Base-by-base conservation (phyloP, 2,329 filamentous ascomycete species). In the Aspergillus ruber region DNA sequence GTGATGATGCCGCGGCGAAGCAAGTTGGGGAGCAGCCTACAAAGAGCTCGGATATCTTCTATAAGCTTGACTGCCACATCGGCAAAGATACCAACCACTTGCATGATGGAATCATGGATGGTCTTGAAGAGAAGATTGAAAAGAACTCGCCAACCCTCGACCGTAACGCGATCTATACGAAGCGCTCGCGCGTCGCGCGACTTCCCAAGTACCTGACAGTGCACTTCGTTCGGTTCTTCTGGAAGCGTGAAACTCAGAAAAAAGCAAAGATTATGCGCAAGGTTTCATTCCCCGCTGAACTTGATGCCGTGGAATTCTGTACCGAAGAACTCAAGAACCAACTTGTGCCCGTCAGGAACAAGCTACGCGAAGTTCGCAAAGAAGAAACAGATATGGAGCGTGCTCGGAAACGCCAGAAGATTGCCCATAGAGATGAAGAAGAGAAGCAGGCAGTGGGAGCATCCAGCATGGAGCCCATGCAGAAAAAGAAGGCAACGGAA, bases 211-310 rank as follows among this genome's bases (percentile, higher is more conserved):
- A 98, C 66, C 79, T 98, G 40, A 93, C 93, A 0, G 88, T 98
- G 3, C 93, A 98, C 70, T 95, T 98, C 67, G 88, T 98, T 48
- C 88, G 93, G 55, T 98, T 98, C 74, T 96, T 91, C 75, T 98
- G 93, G 93, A 91, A 95, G 65, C 83, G 86, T 42, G 89, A 95
- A 57, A 90, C 88, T 3, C 86, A 94, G 70, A 97, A 97, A 76
- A 98, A 98, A 78, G 90, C 91, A 56, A 98, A 98, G 79, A 98
- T 98, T 60, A 91, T 98, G 88, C 88, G 90, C 66, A 98, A 97
- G 73, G 93, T 98, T 48, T 91, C 89, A 0, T 98, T 98, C 66
- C 91, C 91, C 6, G 84, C 88, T 44, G 93, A 98, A 70, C 76
- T 98, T 29, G 93, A 98, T 62, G 83, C 88, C 35, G 84, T 95